A percentile compares a stretch with the other conserved stretches of the same genome.
Evolutionary conservation across 139 green algal genomes (phyloP).

Genomic region (Chlorella sorokiniana): DNA sequence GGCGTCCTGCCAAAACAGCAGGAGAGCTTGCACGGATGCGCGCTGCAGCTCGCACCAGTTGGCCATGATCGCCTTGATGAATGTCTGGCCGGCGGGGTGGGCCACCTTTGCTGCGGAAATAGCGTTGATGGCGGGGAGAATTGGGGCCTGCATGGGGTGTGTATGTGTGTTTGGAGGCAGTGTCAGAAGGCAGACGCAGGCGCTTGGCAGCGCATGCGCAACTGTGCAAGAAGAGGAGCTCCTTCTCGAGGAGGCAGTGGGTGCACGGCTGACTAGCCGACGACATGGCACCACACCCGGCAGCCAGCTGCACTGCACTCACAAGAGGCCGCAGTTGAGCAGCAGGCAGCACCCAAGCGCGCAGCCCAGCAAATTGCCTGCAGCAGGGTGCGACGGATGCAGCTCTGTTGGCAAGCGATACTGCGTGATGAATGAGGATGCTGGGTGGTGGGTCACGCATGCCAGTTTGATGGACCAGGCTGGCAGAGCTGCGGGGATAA

Average conservation of each 20-base stretch:
- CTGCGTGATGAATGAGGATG: too few relatives aligned
- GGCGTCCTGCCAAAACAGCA: too few relatives aligned
- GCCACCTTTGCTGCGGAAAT: not conserved
- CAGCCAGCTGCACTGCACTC: not conserved
- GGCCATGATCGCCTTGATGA: constrained; percentile 73
- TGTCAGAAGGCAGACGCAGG: not conserved
- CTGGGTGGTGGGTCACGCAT: too few relatives aligned
- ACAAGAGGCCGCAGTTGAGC: constrained; percentile 49
- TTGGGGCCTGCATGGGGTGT: too few relatives aligned
- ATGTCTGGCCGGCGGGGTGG: constrained; percentile 41
- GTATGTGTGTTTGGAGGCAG: not conserved
- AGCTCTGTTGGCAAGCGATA: too few relatives aligned
- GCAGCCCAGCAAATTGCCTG: constrained; percentile 87
- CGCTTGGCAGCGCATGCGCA: not conserved
- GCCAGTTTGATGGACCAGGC: too few relatives aligned
- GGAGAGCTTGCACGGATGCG: too few relatives aligned
- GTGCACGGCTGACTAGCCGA: not conserved
- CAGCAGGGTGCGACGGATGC: too few relatives aligned
- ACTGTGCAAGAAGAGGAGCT: too few relatives aligned
- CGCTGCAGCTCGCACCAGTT: too few relatives aligned
- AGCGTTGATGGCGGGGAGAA: too few relatives aligned
- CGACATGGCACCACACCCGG: not conserved
- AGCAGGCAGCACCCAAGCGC: constrained; percentile 66
- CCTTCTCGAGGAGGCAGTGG: constrained; percentile 31
- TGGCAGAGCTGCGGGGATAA: too few relatives aligned